Conservation (phyloP, 2,329 filamentous ascomycete genomes). For the Cryphonectria naterciae region DNA sequence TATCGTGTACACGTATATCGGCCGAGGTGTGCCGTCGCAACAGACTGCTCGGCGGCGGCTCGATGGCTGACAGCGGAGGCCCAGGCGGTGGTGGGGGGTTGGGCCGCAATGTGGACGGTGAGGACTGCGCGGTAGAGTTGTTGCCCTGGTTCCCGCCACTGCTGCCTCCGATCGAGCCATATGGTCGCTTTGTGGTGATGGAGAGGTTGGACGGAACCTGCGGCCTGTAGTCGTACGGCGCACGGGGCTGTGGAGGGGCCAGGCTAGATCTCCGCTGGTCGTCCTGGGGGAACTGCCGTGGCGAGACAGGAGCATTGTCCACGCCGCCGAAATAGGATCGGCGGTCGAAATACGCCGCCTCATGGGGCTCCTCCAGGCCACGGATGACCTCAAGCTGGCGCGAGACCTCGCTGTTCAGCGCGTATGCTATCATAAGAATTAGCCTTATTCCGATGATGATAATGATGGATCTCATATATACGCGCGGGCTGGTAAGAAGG, state of each 20-base stretch:
- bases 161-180: conserved; percentile 81
- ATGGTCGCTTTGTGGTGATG: conserved; percentile 74
- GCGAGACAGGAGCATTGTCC: conserved; percentile 82
- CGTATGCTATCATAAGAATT: conserved; percentile 49
- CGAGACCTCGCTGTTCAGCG: conserved; percentile 63
- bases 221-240: conserved; percentile 70
- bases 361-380: conserved; percentile 66
- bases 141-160: conserved; percentile 37
- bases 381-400: conserved; percentile 63
- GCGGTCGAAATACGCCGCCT: conserved; percentile 66
- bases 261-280: conserved; percentile 76
- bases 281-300: conserved; percentile 83
- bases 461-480: conserved; percentile 29
- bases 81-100: conserved; percentile 60
- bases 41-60: conserved; percentile 69
- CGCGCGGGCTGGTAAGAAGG: neutral
- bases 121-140: conserved; percentile 62
- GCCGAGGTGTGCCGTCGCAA: conserved; percentile 89
- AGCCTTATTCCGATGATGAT: conserved; percentile 27
- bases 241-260: conserved; percentile 61
- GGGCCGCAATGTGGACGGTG: conserved; percentile 73
- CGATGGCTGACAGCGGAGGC: conserved; percentile 63
- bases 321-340: conserved; percentile 69
- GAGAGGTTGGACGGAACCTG: conserved; percentile 82
- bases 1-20: conserved; percentile 82